Base-by-base conservation (phyloP, 805 yeast species). In the Yamadazyma tumulicola region DNA sequence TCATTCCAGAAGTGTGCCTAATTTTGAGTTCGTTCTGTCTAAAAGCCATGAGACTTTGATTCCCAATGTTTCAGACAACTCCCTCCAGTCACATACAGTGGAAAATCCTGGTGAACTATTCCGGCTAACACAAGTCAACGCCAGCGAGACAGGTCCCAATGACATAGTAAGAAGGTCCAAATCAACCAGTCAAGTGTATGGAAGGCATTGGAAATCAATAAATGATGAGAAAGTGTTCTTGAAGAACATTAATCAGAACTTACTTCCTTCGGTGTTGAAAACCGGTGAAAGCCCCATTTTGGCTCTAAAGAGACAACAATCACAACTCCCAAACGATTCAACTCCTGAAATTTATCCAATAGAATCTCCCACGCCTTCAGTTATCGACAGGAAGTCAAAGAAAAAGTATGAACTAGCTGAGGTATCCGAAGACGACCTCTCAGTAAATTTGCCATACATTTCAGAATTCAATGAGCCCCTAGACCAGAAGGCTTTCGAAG, bases 181-280 rank as follows among this genome's bases (percentile, higher is more conserved):
- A 36, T 55, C 64, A 13, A 49, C 55, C 15, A 33, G 43, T 10
- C 32, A 29, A 15, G 35, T 38, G 19, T 34, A 45, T 10, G 43
- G 42, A 6, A 40, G 35, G n/a, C 41, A 32, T 29, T 45, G 52
- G 55, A 48, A 51, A 25, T 54, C 58, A 2, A 49, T 59, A 1
- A 39, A 57, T 28, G 54, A 55, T 34, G 68, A 62, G 34, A 53
- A 51, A 29, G 34, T 38, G 4, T 58, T 57, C 30, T 34, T 62
- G 10, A 38, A 49, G n/a, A 51, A 52, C 15, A 54, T 62, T 8
- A 54, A 54, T 42, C 59, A 59, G 34, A 46, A 49, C 5, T 46
- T 62, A 16, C 42, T 62, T 14, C 68, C 68, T 6, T 45, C 67
- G 2, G 66, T 62, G 1, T 43, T 62, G 19, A 56, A 51, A 37